These are phyloP conservation scores for Baudoinia panamericana DNA, from an alignment of 495 filamentous ascomycete species.

Conservation along the genomic window DNA sequence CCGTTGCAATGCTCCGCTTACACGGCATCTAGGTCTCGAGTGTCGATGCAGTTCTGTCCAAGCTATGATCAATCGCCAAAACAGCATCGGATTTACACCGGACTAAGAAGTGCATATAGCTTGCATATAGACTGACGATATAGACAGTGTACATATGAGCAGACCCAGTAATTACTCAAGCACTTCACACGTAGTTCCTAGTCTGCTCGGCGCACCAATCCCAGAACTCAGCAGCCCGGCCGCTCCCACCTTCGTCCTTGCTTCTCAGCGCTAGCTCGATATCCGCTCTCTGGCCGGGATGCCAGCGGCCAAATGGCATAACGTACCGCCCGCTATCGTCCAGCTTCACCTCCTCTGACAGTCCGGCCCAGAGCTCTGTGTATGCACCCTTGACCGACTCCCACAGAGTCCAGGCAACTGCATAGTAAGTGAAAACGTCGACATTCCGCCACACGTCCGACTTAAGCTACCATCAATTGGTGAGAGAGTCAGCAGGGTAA, in stretches of 20 bases:
- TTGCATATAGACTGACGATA: not conserved
- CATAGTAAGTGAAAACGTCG: not conserved
- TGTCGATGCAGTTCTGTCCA: constrained; percentile 21
- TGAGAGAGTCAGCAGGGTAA: too few species aligned
- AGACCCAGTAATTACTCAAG: too few species aligned
- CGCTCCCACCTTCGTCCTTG: constrained; percentile 28
- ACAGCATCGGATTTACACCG: not conserved
- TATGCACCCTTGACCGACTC: constrained; percentile 32
- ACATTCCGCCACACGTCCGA: not conserved
- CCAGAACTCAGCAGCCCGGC: constrained; percentile 27
- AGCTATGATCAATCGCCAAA: too few species aligned
- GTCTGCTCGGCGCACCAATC: constrained; percentile 30
- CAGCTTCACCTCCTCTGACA: constrained; percentile 31
- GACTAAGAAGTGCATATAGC: not conserved
- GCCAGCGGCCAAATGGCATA: constrained; percentile 14
- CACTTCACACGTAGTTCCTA: too few species aligned
- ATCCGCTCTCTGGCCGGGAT: constrained; percentile 17
- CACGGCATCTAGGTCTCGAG: constrained; percentile 18
- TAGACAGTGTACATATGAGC: too few species aligned
- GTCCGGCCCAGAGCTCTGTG: constrained; percentile 34
- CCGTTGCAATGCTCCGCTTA: not conserved
- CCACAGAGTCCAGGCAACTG: not conserved
- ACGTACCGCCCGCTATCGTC: constrained; percentile 18
- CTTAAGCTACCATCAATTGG: too few species aligned
- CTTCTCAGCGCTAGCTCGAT: constrained; percentile 25